These are phyloP conservation scores for Chaetomiaceae sp. DNA, from an alignment of 2,329 filamentous ascomycete genomes.

Conservation along the genomic window DNA sequence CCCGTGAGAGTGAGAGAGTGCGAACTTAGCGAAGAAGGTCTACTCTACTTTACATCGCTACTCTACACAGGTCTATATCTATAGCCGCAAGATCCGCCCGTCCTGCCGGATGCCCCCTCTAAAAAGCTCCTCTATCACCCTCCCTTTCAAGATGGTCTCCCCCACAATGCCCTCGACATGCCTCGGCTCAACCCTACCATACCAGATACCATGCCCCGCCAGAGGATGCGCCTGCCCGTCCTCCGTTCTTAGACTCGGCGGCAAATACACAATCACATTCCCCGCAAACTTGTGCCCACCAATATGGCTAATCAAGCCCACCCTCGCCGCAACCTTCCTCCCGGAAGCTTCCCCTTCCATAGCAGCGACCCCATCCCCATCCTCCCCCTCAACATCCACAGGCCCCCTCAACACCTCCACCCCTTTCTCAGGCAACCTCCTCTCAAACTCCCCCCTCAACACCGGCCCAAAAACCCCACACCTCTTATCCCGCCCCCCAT, in stretches of 20 bases:
- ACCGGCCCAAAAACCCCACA: slow-evolving; percentile 79
- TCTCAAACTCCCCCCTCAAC: slow-evolving; percentile 65
- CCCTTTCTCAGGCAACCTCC: slow-evolving; percentile 48
- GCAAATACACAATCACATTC: slow-evolving; percentile 77
- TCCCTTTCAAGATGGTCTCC: slow-evolving; percentile 65
- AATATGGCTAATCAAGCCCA: slow-evolving; percentile 73
- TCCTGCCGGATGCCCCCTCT: slow-evolving; percentile 61
- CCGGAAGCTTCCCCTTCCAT: slow-evolving; percentile 15
- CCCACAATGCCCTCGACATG: slow-evolving; percentile 72
- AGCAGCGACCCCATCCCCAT: slow-evolving; percentile 8
- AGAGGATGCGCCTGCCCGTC: slow-evolving; percentile 51
- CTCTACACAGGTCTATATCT: slow-evolving; percentile 18
- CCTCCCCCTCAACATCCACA: slow-evolving; percentile 37
- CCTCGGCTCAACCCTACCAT: slow-evolving; percentile 69
- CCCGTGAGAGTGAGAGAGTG: no score
- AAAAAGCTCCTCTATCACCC: slow-evolving; percentile 66
- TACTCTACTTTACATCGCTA: not conserved
- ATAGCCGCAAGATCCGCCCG: slow-evolving; percentile 49
- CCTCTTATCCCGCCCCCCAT: slow-evolving; percentile 73
- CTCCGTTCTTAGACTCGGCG: slow-evolving; percentile 44
- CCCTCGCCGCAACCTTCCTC: slow-evolving; percentile 45
- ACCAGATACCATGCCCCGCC: slow-evolving; percentile 73
- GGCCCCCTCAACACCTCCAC: slow-evolving; percentile 46
- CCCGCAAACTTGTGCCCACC: slow-evolving; percentile 84
- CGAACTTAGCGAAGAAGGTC: no score